Percentiles rank a stretch among this genome's conserved stretches.
Conservation (phyloP, 2,329 filamentous ascomycete genomes). For the Penicillium sp. region DNA sequence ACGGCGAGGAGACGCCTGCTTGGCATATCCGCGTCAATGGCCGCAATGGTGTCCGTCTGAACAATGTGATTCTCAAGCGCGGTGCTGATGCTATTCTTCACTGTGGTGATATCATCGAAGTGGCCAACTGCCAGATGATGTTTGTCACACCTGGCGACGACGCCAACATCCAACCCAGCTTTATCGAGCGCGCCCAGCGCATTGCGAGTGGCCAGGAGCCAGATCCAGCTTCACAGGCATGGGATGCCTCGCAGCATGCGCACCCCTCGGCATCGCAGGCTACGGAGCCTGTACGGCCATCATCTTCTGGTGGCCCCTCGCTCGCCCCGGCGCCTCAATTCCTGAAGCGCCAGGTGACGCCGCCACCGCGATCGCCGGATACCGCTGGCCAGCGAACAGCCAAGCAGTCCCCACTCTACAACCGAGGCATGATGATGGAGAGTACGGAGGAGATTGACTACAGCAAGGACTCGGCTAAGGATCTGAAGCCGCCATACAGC, state of each 20-base stretch:
- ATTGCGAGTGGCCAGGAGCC: conserved; percentile 46
- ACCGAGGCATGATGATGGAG: conserved; percentile 57
- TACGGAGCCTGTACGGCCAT: conserved; percentile 25
- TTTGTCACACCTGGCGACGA: conserved; percentile 86
- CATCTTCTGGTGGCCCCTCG: conserved; percentile 37
- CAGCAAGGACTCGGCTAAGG: conserved; percentile 79
- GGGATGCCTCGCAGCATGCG: conserved; percentile 45
- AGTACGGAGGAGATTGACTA: conserved; percentile 58
- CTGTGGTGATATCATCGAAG: conserved; percentile 89
- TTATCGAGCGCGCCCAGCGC: conserved; percentile 67
- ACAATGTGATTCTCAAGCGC: conserved; percentile 71
- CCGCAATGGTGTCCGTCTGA: conserved; percentile 85
- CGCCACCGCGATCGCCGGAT: conserved; percentile 46
- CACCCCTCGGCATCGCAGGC: conserved; percentile 39
- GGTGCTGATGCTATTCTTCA: conserved; percentile 68
- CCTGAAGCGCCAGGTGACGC: conserved; percentile 49
- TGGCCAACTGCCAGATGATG: conserved; percentile 95
- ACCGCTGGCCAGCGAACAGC: conserved; percentile 44
- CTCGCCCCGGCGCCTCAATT: conserved; percentile 50
- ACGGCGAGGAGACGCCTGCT: conserved; percentile 63
- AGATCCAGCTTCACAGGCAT: conserved; percentile 35
- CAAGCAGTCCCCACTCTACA: conserved; percentile 54
- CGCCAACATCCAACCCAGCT: conserved; percentile 69
- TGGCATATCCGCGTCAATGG: conserved; percentile 90
- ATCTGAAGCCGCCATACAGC: conserved; percentile 93